Evolutionary conservation across 805 yeast genomes (phyloP).

Genomic region (Candida ovalis): DNA sequence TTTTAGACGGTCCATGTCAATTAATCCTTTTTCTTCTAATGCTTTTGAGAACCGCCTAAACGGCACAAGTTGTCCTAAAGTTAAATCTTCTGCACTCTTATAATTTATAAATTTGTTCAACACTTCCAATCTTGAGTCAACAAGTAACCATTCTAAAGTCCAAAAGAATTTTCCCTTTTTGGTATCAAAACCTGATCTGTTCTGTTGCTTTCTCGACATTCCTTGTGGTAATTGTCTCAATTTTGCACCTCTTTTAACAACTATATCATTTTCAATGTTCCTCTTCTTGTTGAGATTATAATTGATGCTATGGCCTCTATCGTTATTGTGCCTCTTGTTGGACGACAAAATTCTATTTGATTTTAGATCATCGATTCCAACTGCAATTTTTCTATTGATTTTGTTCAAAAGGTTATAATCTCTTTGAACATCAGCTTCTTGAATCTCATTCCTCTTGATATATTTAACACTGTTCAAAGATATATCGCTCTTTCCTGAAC

Average conservation of each 20-base stretch:
- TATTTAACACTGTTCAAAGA: slow-evolving; percentile 44
- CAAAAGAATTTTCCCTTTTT: slow-evolving; percentile 59
- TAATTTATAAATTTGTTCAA: slow-evolving; percentile 30
- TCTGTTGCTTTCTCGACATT: slow-evolving; percentile 61
- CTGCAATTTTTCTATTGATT: slow-evolving; percentile 55
- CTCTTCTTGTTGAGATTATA: slow-evolving; percentile 26
- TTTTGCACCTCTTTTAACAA: slow-evolving; percentile 60
- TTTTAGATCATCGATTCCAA: slow-evolving; percentile 52
- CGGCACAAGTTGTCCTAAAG: slow-evolving; percentile 40
- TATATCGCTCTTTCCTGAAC: slow-evolving; percentile 61
- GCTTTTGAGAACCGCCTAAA: slow-evolving; percentile 30
- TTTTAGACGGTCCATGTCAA: slow-evolving; percentile 12
- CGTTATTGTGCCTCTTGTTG: slow-evolving; percentile 7
- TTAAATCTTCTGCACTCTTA: slow-evolving; percentile 36
- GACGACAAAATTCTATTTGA: slow-evolving; percentile 39
- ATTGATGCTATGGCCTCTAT: slow-evolving; percentile 21
- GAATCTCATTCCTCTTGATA: slow-evolving; percentile 45
- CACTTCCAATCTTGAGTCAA: slow-evolving; percentile 20
- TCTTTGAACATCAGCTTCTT: slow-evolving; percentile 57
- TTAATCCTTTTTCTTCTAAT: slow-evolving; percentile 32
- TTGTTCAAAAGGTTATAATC: slow-evolving; percentile 74
- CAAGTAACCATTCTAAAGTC: slow-evolving; percentile 73
- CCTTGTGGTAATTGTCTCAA: slow-evolving; percentile 65
- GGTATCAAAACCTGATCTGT: slow-evolving; percentile 70
- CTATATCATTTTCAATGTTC: slow-evolving; percentile 23